Conservation (phyloP, 768 basidiomycete species). For the Tremella fuciformis region DNA sequence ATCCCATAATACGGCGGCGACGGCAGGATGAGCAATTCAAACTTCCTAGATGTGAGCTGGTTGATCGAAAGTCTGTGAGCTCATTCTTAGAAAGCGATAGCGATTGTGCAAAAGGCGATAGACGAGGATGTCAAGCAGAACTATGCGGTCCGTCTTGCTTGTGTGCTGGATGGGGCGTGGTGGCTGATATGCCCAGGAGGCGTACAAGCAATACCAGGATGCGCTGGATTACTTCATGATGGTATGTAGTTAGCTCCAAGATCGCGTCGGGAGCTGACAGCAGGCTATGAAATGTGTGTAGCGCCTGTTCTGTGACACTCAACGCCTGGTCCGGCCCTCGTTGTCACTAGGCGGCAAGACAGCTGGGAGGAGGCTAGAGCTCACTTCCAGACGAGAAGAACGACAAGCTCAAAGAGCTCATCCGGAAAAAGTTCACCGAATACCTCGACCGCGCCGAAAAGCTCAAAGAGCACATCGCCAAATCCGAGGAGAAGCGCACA, state of each 20-base stretch:
- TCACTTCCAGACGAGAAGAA: conserved; percentile 81
- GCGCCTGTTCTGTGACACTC: neutral
- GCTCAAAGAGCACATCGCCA: conserved; percentile 75
- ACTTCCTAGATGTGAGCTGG: conserved; percentile 51
- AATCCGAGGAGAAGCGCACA: conserved; percentile 64
- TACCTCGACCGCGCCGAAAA: conserved; percentile 89
- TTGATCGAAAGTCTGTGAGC: neutral
- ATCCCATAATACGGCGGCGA: no score
- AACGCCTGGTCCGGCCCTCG: neutral
- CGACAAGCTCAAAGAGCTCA: conserved; percentile 80
- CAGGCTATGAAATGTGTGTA: conserved; percentile 49
- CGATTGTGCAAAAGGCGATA: conserved; percentile 86
- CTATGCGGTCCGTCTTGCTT: conserved; percentile 58
- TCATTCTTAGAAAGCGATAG: conserved; percentile 67
- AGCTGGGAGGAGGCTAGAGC: neutral
- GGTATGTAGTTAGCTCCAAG: conserved; percentile 54
- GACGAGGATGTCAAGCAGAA: conserved; percentile 90
- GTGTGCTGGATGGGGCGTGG: neutral
- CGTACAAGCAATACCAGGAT: conserved; percentile 93
- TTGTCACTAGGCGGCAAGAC: neutral
- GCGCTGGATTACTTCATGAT: conserved; percentile 98
- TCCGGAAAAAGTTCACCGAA: conserved; percentile 81
- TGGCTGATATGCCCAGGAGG: conserved; percentile 57
- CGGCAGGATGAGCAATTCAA: conserved; percentile 45
- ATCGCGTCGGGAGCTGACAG: conserved; percentile 9